Percentiles rank a stretch among this genome's conserved stretches.
Evolutionary conservation across 2,329 filamentous ascomycete genomes (phyloP).

Genomic region (Phoma sp.): DNA sequence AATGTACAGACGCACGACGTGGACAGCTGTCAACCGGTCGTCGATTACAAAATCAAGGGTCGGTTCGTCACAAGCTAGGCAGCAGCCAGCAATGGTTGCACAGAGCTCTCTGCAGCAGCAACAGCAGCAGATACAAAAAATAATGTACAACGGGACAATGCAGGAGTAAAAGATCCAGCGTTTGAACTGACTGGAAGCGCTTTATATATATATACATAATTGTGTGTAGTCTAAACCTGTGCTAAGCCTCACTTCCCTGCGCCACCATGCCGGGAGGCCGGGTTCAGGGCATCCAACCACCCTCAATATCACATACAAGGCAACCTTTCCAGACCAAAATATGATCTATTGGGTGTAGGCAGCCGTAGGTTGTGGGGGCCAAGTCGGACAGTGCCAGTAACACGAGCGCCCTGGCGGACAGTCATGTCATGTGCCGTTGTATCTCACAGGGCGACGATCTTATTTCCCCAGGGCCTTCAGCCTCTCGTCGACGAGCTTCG

Average conservation of each 20-base stretch:
- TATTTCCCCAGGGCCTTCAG: constrained; percentile 54
- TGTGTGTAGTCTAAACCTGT: constrained; percentile 10
- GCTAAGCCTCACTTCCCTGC: constrained; percentile 45
- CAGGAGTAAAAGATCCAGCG: background rate
- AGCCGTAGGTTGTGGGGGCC: background rate
- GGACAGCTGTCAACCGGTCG: constrained; percentile 20
- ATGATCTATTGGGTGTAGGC: constrained; percentile 11
- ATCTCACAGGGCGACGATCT: constrained; percentile 3
- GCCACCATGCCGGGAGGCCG: constrained; percentile 31
- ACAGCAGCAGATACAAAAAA: background rate
- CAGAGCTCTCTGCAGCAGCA: background rate
- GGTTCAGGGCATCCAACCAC: constrained; percentile 25
- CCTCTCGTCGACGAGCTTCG: constrained; percentile 75
- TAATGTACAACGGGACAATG: background rate
- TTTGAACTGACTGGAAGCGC: background rate
- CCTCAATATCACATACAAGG: constrained; percentile 24
- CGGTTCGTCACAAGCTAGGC: constrained; percentile 34
- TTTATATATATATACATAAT: constrained; percentile 27
- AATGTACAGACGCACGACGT: constrained; percentile 16
- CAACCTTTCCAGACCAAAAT: background rate
- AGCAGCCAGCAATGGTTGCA: constrained; percentile 18
- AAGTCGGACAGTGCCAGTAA: background rate
- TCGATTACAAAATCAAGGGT: constrained; percentile 19
- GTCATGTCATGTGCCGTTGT: background rate
- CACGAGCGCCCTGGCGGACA: background rate